Base-by-base conservation (phyloP, 78 protist species). In the Tieghemostelium lacteum region DNA sequence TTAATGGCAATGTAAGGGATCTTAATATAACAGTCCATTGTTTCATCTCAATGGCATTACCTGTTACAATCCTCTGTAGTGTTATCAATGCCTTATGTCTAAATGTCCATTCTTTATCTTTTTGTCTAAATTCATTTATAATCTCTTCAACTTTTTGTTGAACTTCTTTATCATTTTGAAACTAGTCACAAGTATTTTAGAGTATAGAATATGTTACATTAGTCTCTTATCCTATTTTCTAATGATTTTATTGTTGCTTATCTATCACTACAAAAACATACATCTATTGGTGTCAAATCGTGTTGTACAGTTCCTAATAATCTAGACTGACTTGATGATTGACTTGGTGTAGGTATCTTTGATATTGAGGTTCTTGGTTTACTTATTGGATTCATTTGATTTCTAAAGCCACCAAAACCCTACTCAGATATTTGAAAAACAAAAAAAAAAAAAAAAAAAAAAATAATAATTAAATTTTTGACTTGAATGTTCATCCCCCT, bases 71-170 rank as follows among this genome's bases (percentile, higher is more conserved):
- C 29, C 78, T 83, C 54, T 83, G 91, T 33, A 83, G 42, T 2
- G 20, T 1, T 19, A 67, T 60, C 34, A 83, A 58, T 83, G 77
- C 12, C 31, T 83, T 83, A 34, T 67, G 60, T 83, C 91, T 66
- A 58, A 31, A 58, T 58, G 91, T 58, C 91, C 91, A 83, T 42
- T 83, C 91, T 42, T 64, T 52, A 20, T 83, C 91, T 33, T 83
- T 83, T 33, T 37, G 37, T 33, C 60, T 83, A 45, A 83, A 83
- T 26, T 83, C 91, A 37, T 16, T 29, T 14, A 29, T 19, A n/a
- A 83, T 83, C 0, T 83, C 91, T n/a, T 83, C 91, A 29, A 83
- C 19, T 60, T 83, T 31, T 29, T 69, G 66, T 33, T 67, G 77
- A 40, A 83, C 39, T 16, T 83, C 91, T 83, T 52, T 83, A 58